Evolutionary conservation across 1,284 basidiomycete genomes (phyloP).

Genomic region (Cutaneotrichosporon daszewskae): DNA sequence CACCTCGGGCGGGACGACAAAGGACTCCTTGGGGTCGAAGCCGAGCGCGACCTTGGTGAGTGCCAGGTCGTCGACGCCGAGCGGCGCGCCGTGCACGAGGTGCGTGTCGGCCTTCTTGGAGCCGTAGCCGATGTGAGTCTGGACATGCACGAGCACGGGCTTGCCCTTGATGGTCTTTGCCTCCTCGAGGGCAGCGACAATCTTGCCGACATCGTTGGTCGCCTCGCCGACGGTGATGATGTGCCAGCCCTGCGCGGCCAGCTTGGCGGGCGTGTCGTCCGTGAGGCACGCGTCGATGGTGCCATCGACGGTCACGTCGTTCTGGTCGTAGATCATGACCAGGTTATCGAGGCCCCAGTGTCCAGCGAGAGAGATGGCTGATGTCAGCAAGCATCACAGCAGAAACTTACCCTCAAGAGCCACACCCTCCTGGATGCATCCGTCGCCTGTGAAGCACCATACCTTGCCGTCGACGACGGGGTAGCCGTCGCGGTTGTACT

Average conservation of each 20-base stretch:
- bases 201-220: conserved; percentile 74
- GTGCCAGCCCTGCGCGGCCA: conserved; percentile 89
- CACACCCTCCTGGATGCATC: conserved; percentile 94
- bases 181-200: conserved; percentile 71
- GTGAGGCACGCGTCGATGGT: conserved; percentile 89
- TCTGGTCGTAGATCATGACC: conserved; percentile 85
- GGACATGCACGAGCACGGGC: conserved; percentile 78
- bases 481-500: conserved; percentile 86
- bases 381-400: too few species aligned
- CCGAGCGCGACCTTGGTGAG: conserved; percentile 78
- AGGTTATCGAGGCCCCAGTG: conserved; percentile 90
- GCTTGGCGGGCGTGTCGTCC: conserved; percentile 83
- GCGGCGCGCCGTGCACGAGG: conserved; percentile 83
- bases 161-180: conserved; percentile 71
- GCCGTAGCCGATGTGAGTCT: conserved; percentile 89
- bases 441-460: conserved; percentile 89
- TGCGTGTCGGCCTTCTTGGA: conserved; percentile 91
- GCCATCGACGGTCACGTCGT: conserved; percentile 93
- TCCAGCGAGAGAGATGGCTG: too few species aligned
- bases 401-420: conserved; percentile 79
- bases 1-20: conserved; percentile 71
- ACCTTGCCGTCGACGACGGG: conserved; percentile 84
- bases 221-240: conserved; percentile 78
- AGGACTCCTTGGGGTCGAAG: conserved; percentile 72
- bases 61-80: conserved; percentile 86